Evolutionary conservation across 192 early-diverging fungal species (phyloP), one percentile per base, ranked within the genome.

Genomic region (Geranomyces variabilis): DNA sequence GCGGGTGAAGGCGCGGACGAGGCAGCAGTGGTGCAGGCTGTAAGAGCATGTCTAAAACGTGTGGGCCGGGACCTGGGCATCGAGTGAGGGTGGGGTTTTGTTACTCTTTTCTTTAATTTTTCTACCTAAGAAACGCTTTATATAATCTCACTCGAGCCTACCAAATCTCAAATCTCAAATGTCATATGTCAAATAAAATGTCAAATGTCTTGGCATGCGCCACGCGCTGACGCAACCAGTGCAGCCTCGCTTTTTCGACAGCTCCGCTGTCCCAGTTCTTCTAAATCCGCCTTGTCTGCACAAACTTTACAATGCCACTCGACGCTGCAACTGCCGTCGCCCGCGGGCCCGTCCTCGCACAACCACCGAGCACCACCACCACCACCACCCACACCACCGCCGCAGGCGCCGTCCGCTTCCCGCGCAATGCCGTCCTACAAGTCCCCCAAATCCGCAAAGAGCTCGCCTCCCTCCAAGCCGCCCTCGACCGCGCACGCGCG

Each of bases 31-130:
- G 56, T 76, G 21, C 72, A 76, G 57, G 33, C 70, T 14, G 71
- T 77, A 14, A 61, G 69, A 63, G 57, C 43, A 19, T 74, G 70
- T 67, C 65, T 83, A 29, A 33, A 55, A 13, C 75, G 74, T 15
- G 70, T 83, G 24, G 81, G 81, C 10, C 70, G 68, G 45, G 78
- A 80, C 43, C 49, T 80, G 46, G 78, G 78, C 7, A 51, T 80
- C 17, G 75, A 80, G 51, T 60, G 29, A 30, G 36, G 36, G 10
- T 3, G 36, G 36, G 36, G 5, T 41, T 41, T 41, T 41, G 3
- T 41, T 10, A 7, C 5, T 41, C 36, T 41, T 7, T 10, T 10
- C 10, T 41, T 41, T 41, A 10, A 7, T 41, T 41, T 41, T 41
- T 41, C 10, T 10, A 41, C 3, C 10, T 41, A n/a, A n/a, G n/a